Evolutionary conservation across 495 filamentous ascomycete species (phyloP).

Genomic region (Tuber calosporum): DNA sequence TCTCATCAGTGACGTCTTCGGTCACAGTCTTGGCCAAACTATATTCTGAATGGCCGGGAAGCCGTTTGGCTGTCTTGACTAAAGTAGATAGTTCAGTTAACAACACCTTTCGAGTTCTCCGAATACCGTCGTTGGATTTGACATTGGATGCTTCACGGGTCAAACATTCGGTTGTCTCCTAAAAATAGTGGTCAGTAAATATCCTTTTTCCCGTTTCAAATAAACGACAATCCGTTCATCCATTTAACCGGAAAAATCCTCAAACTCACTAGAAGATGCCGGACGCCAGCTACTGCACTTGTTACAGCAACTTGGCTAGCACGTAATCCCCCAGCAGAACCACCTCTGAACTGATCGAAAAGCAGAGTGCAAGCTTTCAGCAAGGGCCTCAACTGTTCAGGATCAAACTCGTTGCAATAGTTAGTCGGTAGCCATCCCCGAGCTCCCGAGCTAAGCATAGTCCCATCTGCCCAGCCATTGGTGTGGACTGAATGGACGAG

Average conservation of each 20-base stretch:
- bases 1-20: constrained; percentile 76
- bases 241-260: neutral
- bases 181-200: constrained; percentile 28
- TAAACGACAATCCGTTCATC: constrained; percentile 8
- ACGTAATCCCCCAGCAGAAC: constrained; percentile 57
- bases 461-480: constrained; percentile 98
- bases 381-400: constrained; percentile 72
- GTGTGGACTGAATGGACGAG: constrained; percentile 94
- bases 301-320: constrained; percentile 82
- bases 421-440: constrained; percentile 97
- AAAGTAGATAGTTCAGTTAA: constrained; percentile 81
- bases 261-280: constrained; percentile 71
- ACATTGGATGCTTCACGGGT: constrained; percentile 71
- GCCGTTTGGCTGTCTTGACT: constrained; percentile 74
- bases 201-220: constrained; percentile 7
- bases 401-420: constrained; percentile 92
- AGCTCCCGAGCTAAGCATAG: constrained; percentile 76
- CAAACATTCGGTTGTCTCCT: constrained; percentile 85
- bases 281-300: constrained; percentile 85
- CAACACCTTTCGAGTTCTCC: constrained; percentile 73
- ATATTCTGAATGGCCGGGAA: constrained; percentile 46
- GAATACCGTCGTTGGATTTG: constrained; percentile 64
- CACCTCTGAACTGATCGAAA: constrained; percentile 78
- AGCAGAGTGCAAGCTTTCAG: constrained; percentile 82
- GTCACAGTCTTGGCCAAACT: constrained; percentile 43